Evolutionary conservation across 106 monocot genomes (phyloP), one percentile per base, ranked within the genome.

Genomic region (Dendrobium huoshanense): DNA sequence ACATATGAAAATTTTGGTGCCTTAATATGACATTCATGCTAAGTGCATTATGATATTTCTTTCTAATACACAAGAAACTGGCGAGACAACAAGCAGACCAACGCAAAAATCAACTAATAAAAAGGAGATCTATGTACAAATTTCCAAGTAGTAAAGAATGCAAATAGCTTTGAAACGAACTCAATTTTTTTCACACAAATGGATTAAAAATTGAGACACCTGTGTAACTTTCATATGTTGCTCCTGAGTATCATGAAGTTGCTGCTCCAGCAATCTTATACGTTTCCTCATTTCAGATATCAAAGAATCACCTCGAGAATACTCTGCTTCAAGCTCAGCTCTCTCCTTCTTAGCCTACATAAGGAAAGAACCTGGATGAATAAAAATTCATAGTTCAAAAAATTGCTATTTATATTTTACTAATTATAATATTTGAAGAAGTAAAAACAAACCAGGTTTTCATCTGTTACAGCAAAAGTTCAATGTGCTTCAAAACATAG

Each of bases 291-390:
- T 79, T 64, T 93, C 91, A 49, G 72, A 43, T 48, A 93, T 75
- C 77, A 73, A 27, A 42, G 83, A 87, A 54, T 9, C 80, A 77
- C 76, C 88, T 40, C 91, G 88, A 81, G 85, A 59, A 84, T 85
- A 47, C 55, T 91, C 90, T 59, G 80, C 88, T 80, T 95, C 83
- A 78, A 90, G 86, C 72, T 93, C 91, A 78, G 90, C 80, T 84
- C 79, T 91, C 83, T 91, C 87, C 85, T 81, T 91, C 72, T 88
- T 90, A 70, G 95, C 99, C 99, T 99, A 81, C 68, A 13, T 74
- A 81, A 29, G 77, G 9, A 16, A 75, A 64, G n/a, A 15, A 25
- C n/a, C 58, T 45, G 2, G 27, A 76, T 19, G 27, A 76, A 76
- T 19, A 49, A 76, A 18, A 47, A 4, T 76, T 76, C 48, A 48